Conservation (phyloP, 352 stramenopile genomes). For the Pythium aristosporum region DNA sequence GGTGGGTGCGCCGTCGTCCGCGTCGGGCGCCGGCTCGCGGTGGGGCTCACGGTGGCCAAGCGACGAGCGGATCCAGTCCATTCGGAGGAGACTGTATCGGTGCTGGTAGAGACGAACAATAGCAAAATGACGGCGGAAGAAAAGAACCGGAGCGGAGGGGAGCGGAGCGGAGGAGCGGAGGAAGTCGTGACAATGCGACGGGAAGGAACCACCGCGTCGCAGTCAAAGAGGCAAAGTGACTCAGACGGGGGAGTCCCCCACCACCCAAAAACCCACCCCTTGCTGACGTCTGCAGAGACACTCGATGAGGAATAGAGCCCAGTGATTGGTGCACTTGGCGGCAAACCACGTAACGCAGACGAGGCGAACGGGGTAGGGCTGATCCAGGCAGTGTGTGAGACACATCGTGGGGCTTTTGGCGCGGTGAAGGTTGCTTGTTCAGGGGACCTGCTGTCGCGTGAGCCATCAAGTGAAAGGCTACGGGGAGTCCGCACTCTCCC, state of each 20-base stretch:
- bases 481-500: no score
- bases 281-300: conserved; percentile 24
- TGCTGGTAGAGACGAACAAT: conserved; percentile 1
- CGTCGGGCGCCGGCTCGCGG: conserved; percentile 24
- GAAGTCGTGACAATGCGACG: conserved; percentile 13
- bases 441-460: conserved; percentile 13
- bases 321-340: conserved; percentile 17
- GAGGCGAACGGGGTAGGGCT: conserved; percentile 12
- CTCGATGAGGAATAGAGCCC: neutral
- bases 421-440: conserved; percentile 10
- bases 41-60: conserved; percentile 17
- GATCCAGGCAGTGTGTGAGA: conserved; percentile 19
- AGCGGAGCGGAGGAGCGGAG: conserved; percentile 4
- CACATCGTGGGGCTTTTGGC: conserved; percentile 14
- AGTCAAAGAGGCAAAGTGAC: conserved; percentile 19
- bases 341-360: conserved; percentile 23
- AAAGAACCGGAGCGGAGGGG: conserved; percentile 1
- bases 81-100: neutral
- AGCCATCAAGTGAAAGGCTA: conserved; percentile 25
- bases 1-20: conserved; percentile 31
- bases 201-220: conserved; percentile 13
- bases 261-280: conserved; percentile 24
- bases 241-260: conserved; percentile 13
- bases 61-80: conserved; percentile 28
- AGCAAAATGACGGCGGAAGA: conserved; percentile 9